Conservation (phyloP, 768 basidiomycete species). For the Phanerochaete carnosa region DNA sequence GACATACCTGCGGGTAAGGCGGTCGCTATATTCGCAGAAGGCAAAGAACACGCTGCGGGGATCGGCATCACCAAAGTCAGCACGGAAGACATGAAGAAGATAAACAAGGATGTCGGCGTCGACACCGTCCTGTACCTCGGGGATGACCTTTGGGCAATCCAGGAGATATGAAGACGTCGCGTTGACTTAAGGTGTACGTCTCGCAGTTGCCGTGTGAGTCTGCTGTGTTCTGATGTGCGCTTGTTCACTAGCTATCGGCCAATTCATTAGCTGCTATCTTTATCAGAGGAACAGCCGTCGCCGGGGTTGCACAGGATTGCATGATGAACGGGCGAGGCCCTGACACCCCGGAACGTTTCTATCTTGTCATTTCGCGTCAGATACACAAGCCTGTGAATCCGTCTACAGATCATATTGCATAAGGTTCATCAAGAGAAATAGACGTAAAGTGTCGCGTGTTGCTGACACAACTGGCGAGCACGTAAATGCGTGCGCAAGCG, state of each 20-base stretch:
- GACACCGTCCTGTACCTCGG: conserved; percentile 86
- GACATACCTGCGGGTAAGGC: conserved; percentile 67
- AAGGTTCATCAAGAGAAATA: not conserved
- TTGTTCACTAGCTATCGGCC: not conserved
- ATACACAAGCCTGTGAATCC: not conserved
- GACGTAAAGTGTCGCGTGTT: not conserved
- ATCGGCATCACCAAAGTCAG: conserved; percentile 74
- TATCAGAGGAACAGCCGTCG: not conserved
- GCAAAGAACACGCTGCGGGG: conserved; percentile 87
- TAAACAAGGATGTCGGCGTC: conserved; percentile 88
- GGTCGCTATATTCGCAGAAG: conserved; percentile 94
- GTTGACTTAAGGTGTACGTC: not conserved
- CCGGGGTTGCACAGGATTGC: not conserved
- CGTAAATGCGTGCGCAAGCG: not conserved
- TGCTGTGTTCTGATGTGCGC: not conserved
- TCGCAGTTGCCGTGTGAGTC: not conserved
- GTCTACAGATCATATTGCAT: not conserved
- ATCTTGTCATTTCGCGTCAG: not conserved
- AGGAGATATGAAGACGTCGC: conserved; percentile 7
- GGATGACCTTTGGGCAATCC: conserved; percentile 76
- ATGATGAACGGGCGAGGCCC: not conserved
- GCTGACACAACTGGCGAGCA: not conserved
- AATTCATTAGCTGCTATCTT: not conserved
- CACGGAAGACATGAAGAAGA: conserved; percentile 84
- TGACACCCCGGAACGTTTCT: not conserved